These are phyloP conservation scores for Porcisia deanei DNA, from an alignment of 208 protist species.

Conservation along the genomic window DNA sequence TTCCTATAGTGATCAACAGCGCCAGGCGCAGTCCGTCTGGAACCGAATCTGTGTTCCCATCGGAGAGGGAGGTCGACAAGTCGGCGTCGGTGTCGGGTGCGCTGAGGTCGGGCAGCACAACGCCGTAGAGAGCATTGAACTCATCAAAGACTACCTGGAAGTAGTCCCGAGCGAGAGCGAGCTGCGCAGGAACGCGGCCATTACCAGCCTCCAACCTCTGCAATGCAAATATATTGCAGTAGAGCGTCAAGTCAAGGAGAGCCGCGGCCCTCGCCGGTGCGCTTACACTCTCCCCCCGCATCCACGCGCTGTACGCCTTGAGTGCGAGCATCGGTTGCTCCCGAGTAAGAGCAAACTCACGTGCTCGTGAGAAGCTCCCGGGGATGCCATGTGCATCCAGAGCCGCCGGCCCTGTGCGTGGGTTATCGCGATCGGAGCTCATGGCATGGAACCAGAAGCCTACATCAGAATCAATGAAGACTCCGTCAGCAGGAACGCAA, in stretches of 20 bases:
- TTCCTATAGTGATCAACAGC: constrained; percentile 54
- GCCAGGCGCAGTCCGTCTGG: constrained; percentile 35
- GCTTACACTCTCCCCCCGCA: background rate
- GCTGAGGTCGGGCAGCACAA: constrained; percentile 1
- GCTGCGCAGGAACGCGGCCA: background rate
- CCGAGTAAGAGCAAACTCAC: constrained; percentile 14
- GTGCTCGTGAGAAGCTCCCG: constrained; percentile 7
- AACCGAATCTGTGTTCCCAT: constrained; percentile 11
- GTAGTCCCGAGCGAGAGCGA: constrained; percentile 23
- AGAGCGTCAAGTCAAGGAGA: constrained; percentile 28
- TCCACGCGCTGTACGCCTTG: constrained; percentile 40
- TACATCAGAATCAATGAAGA: background rate
- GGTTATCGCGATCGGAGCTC: background rate
- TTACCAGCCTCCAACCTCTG: background rate
- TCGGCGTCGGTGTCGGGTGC: background rate
- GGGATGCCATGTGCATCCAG: background rate
- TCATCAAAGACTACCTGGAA: constrained; percentile 27
- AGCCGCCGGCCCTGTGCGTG: background rate
- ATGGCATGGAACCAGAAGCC: background rate
- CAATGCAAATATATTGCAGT: constrained; percentile 32
- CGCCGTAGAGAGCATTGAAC: constrained; percentile 14
- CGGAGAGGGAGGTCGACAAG: background rate
- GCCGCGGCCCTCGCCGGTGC: constrained; percentile 12
- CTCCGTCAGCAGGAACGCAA: background rate
- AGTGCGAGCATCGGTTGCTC: constrained; percentile 40